A percentile compares a stretch with the other conserved stretches of the same genome.
phyloP scores from a whole-genome alignment of 208 protist species.

The Angomonas ambiguus region DNA sequence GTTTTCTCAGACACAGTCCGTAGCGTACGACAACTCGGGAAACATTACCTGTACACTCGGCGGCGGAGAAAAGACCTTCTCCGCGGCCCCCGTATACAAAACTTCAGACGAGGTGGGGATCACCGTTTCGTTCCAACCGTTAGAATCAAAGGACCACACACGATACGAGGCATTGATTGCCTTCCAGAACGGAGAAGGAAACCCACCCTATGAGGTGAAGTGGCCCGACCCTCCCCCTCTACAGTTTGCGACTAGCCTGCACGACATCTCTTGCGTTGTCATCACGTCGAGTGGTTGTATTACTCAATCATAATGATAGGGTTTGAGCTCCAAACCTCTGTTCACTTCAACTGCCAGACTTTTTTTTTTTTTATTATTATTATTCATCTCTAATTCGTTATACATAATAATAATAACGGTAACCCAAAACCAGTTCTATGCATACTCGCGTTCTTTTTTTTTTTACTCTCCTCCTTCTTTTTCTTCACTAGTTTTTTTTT shows the following conservation, averaged over 20 bases:
- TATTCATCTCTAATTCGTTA: not conserved
- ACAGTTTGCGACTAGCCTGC: constrained; percentile 80
- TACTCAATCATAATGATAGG: not conserved
- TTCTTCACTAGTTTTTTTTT: constrained; percentile 12
- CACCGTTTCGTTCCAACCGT: not conserved
- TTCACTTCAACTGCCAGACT: no score
- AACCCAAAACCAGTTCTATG: not conserved
- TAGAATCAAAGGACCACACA: not conserved
- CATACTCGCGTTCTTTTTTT: not conserved
- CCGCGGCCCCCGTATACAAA: constrained; percentile 17
- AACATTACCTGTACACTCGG: constrained; percentile 40
- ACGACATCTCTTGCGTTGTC: constrained; percentile 59
- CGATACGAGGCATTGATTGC: constrained; percentile 5
- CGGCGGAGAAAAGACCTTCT: constrained; percentile 15
- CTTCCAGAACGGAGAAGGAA: constrained; percentile 1
- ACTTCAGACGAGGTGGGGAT: not conserved
- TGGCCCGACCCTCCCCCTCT: constrained; percentile 60
- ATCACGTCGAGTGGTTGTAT: constrained; percentile 24
- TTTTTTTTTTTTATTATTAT: no score
- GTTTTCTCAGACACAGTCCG: constrained; percentile 38
- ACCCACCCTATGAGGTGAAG: constrained; percentile 35
- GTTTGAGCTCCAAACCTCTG: no score
- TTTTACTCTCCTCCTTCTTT: constrained; percentile 12
- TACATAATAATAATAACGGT: not conserved
- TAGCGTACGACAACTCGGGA: constrained; percentile 81